Percentiles rank a stretch among this genome's conserved stretches.
These are phyloP conservation scores for Leccinum variicolor DNA, from an alignment of 768 basidiomycete species.

Conservation along the genomic window DNA sequence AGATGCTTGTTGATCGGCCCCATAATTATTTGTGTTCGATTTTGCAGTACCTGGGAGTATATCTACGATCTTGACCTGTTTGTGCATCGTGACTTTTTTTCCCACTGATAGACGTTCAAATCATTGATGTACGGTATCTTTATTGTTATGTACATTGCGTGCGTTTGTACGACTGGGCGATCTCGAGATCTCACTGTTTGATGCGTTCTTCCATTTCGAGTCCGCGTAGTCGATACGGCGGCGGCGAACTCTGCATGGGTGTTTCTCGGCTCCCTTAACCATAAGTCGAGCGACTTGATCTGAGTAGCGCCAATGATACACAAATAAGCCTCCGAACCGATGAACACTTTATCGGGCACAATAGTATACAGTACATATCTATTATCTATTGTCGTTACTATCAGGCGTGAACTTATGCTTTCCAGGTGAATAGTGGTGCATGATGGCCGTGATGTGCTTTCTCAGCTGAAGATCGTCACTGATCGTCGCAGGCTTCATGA, in stretches of 20 bases:
- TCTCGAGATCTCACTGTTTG: not conserved
- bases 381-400: not conserved
- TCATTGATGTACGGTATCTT: not conserved
- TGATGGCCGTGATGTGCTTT: not conserved
- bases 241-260: not conserved
- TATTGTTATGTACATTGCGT: not conserved
- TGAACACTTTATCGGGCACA: not conserved
- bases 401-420: no score
- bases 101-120: no score
- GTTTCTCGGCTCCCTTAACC: not conserved
- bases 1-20: not conserved
- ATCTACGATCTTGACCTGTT: not conserved
- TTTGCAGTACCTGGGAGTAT: not conserved
- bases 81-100: not conserved
- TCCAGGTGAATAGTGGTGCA: not conserved
- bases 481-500: not conserved
- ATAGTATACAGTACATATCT: not conserved
- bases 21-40: not conserved
- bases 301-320: not conserved
- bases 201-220: not conserved
- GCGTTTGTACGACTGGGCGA: not conserved
- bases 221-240: not conserved
- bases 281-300: not conserved
- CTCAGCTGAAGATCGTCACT: not conserved
- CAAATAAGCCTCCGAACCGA: not conserved